These are phyloP conservation scores for Epichloe brachyelytri DNA, from an alignment of 2,329 filamentous ascomycete species.

Conservation along the genomic window DNA sequence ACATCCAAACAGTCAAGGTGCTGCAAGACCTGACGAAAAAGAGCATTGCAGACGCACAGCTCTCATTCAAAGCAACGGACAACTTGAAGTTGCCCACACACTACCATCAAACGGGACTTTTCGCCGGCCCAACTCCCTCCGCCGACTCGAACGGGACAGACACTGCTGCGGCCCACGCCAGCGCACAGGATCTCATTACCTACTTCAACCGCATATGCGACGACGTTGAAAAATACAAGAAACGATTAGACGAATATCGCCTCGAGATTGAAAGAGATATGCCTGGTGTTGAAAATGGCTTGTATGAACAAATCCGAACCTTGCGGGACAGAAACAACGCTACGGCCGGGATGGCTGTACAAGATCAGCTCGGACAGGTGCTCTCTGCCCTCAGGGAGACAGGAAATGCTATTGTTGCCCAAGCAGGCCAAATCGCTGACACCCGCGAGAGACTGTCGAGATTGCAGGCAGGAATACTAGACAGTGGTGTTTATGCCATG, in stretches of 20 bases:
- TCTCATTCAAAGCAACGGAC: constrained; percentile 61
- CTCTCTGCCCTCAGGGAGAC: constrained; percentile 26
- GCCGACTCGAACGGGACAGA: constrained; percentile 17
- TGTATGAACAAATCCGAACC: constrained; percentile 29
- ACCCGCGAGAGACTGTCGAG: constrained; percentile 28
- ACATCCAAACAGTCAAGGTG: constrained; percentile 50
- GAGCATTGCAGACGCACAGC: constrained; percentile 56
- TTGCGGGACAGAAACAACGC: constrained; percentile 21
- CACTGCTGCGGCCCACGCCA: constrained; percentile 23
- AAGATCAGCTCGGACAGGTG: constrained; percentile 27
- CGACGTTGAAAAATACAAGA: constrained; percentile 30
- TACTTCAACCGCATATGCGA: constrained; percentile 32
- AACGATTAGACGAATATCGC: constrained; percentile 30
- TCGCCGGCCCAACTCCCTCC: constrained; percentile 21
- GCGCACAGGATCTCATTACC: constrained; percentile 30
- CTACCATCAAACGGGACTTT: constrained; percentile 36
- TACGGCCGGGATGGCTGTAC: constrained; percentile 15
- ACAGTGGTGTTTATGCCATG: constrained; percentile 23
- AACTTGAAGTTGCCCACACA: constrained; percentile 57
- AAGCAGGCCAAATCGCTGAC: constrained; percentile 30
- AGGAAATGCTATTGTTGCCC: constrained; percentile 26
- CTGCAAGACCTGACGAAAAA: constrained; percentile 46
- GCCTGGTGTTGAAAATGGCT: constrained; percentile 33
- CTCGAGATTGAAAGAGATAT: constrained; percentile 33
- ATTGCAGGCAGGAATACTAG: constrained; percentile 27